A percentile compares a stretch with the other conserved stretches of the same genome.
Conservation (phyloP, 2,329 filamentous ascomycete species). For the Ophiostoma australiae region DNA sequence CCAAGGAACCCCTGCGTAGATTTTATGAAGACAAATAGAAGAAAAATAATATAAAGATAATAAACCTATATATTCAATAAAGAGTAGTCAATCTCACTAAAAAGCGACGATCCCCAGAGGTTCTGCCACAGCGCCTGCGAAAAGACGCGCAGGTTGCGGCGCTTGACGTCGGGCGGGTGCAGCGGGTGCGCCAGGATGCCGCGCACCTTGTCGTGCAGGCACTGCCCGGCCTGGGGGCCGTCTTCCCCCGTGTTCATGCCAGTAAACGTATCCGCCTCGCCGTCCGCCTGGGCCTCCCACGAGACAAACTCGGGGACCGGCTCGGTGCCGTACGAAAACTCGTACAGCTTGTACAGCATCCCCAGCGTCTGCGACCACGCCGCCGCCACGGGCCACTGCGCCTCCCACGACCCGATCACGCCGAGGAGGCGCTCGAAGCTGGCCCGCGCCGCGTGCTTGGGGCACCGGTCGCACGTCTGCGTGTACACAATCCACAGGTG, state of each 20-base stretch:
- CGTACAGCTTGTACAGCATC: slow-evolving; percentile 21
- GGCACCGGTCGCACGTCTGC: slow-evolving; percentile 20
- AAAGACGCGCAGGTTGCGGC: slow-evolving; percentile 15
- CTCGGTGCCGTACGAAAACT: slow-evolving; percentile 19
- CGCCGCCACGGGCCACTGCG: slow-evolving; percentile 18
- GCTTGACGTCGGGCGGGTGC: slow-evolving; percentile 18
- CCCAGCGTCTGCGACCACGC: slow-evolving; percentile 19
- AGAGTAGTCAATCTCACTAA: not conserved
- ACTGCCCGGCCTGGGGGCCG: slow-evolving; percentile 12
- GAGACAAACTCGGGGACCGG: slow-evolving; percentile 10
- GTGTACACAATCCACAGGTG: slow-evolving; percentile 21
- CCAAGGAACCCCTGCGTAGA: slow-evolving; percentile 18
- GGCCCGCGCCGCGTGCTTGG: slow-evolving; percentile 17
- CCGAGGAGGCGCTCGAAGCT: slow-evolving; percentile 8
- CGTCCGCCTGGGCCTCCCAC: not conserved
- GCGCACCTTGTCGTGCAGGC: slow-evolving; percentile 23
- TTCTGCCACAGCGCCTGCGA: not conserved
- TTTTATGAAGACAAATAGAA: not conserved
- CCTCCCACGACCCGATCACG: slow-evolving; percentile 13
- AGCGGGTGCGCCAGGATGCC: slow-evolving; percentile 21
- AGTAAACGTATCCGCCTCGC: not conserved
- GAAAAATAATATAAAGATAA: too few species aligned
- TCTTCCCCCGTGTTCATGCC: not conserved
- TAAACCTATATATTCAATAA: not conserved
- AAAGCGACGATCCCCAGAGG: not conserved